phyloP scores from a whole-genome alignment of 495 filamentous ascomycete species.

The Xylaria castorea region DNA sequence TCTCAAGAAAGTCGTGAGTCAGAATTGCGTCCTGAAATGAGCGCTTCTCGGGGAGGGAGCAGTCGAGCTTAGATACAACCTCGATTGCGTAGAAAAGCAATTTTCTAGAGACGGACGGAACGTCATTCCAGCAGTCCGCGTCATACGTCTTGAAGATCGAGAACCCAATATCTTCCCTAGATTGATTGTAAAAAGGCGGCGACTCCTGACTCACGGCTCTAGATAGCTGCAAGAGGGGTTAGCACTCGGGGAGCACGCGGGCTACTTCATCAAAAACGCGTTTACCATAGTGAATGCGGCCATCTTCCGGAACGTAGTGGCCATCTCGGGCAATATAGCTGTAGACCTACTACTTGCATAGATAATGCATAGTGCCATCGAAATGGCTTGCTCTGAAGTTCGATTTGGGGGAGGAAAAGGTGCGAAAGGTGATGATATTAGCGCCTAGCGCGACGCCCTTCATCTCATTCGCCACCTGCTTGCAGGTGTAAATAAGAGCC shows the following conservation, averaged over 20 bases:
- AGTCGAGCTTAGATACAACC: not conserved
- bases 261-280: not conserved
- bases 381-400: not conserved
- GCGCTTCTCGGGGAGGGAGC: not conserved
- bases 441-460: not conserved
- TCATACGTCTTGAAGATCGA: too few species aligned
- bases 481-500: not conserved
- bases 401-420: not conserved
- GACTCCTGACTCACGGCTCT: not conserved
- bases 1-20: not conserved
- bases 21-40: not conserved
- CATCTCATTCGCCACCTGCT: not conserved
- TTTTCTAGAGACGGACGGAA: not conserved
- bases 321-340: too few species aligned
- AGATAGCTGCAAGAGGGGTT: not conserved
- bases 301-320: too few species aligned
- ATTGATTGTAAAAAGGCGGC: not conserved
- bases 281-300: too few species aligned
- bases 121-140: too few species aligned
- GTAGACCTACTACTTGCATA: too few species aligned
- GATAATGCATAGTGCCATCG: not conserved
- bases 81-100: not conserved
- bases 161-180: too few species aligned
- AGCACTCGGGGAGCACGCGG: not conserved
- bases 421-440: not conserved